Evolutionary conservation across 805 yeast species (phyloP), one percentile per base, ranked within the genome.

Genomic region (Kuraishia floccosa): DNA sequence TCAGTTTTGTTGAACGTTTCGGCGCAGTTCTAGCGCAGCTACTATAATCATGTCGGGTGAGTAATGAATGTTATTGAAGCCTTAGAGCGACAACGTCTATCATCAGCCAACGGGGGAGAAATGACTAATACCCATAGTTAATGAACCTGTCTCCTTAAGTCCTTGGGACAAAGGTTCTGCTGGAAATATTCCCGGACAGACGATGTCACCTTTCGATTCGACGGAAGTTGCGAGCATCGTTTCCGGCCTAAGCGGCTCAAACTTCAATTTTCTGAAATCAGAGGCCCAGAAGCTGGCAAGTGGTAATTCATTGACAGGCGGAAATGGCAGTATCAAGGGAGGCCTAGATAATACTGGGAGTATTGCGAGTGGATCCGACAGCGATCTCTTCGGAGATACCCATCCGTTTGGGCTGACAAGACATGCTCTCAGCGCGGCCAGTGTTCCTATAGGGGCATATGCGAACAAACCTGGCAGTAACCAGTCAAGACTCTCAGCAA

Each of bases 351-450:
- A n/a, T n/a, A n/a, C n/a, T n/a, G n/a, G n/a, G n/a, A 43, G 30
- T 27, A 36, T 32, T 17, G 58, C 55, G n/a, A 52, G 67, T 27
- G 72, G 65, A 30, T 52, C 56, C n/a, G 67, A 58, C 35, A 50
- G 52, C 24, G 56, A 52, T 34, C 35, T 53, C 8, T 40, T 39
- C 30, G 52, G 47, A 27, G 46, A 44, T 14, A 33, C 35, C 24
- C 53, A 58, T 5, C 65, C 67, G 44, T 27, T 27, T 12, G 71
- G 68, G n/a, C 50, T 63, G 39, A 65, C 60, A 39, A 56, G 59
- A 35, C 71, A 70, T 7, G 54, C 72, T 2, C 45, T 65, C 17
- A 63, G 71, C 3, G 66, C 65, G 8, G 55, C 62, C 24, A 60
- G 65, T n/a, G 64, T 65, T 0, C 67, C 68, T 1, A 58, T 56